Conservation (phyloP, 2,329 filamentous ascomycete species). For the Penicillium sp. region DNA sequence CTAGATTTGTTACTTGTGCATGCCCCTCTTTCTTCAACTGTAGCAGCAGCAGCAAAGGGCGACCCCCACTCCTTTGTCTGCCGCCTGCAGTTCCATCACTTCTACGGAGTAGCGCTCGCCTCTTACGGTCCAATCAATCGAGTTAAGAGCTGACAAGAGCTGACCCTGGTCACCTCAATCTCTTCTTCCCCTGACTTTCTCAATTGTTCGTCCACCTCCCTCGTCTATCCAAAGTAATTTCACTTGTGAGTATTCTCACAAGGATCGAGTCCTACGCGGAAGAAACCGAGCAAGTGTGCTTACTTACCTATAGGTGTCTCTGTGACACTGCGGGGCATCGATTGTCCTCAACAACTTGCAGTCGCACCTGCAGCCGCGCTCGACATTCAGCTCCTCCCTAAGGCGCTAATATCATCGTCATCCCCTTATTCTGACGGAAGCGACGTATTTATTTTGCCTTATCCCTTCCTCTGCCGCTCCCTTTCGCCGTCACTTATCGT, state of each 20-base stretch:
- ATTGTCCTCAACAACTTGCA: slow-evolving; percentile 8
- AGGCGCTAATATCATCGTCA: slow-evolving; percentile 12
- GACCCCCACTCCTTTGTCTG: slow-evolving; percentile 14
- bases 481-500: slow-evolving; percentile 11
- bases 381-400: slow-evolving; percentile 9
- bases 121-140: slow-evolving; percentile 11
- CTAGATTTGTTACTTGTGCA: not conserved
- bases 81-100: slow-evolving; percentile 16
- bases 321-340: slow-evolving; percentile 23
- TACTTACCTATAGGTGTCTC: not conserved
- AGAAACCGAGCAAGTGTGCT: slow-evolving; percentile 7
- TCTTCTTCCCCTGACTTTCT: slow-evolving; percentile 13
- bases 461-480: not conserved
- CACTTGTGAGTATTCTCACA: not conserved
- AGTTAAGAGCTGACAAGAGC: slow-evolving; percentile 9
- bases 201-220: slow-evolving; percentile 1
- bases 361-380: slow-evolving; percentile 12
- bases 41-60: not conserved
- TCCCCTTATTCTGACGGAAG: slow-evolving; percentile 6
- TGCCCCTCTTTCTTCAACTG: not conserved
- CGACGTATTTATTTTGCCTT: not conserved
- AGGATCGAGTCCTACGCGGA: slow-evolving; percentile 10
- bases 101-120: slow-evolving; percentile 7
- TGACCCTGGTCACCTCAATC: slow-evolving; percentile 1
- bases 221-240: not conserved